These are phyloP conservation scores for Earliella scabrosa DNA, from an alignment of 1,284 basidiomycete genomes.

Conservation along the genomic window DNA sequence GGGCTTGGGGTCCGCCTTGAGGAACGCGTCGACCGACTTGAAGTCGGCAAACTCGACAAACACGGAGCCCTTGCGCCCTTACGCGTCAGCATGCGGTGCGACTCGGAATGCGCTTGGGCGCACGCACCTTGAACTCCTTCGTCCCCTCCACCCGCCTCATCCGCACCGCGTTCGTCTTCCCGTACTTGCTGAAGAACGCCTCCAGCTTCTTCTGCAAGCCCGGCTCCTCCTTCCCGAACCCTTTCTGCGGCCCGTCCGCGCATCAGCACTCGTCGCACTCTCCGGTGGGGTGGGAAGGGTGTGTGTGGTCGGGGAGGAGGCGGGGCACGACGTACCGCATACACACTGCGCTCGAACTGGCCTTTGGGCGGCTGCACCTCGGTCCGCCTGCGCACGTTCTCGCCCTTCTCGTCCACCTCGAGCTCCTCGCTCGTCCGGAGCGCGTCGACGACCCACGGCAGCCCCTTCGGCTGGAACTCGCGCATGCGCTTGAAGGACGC, in stretches of 20 bases:
- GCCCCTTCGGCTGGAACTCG: slow-evolving; percentile 64
- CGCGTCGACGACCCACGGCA: slow-evolving; percentile 69
- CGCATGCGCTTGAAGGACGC: slow-evolving; percentile 97
- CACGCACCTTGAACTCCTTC: slow-evolving; percentile 82
- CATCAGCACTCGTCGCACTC: not conserved
- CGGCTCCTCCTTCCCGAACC: slow-evolving; percentile 80
- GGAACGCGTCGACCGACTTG: slow-evolving; percentile 74
- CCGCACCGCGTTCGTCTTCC: slow-evolving; percentile 84
- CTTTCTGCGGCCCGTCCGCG: slow-evolving; percentile 64
- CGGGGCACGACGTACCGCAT: slow-evolving; percentile 69
- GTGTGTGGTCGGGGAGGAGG: too few relatives aligned
- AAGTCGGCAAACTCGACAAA: slow-evolving; percentile 90
- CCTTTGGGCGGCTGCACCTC: slow-evolving; percentile 77
- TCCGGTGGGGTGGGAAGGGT: too few relatives aligned
- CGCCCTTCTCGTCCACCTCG: slow-evolving; percentile 77
- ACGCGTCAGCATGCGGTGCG: not conserved
- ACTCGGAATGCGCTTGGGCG: not conserved
- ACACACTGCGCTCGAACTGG: slow-evolving; percentile 80
- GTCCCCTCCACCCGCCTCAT: slow-evolving; percentile 78
- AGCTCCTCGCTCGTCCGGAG: slow-evolving; percentile 70
- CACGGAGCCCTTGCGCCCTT: slow-evolving; percentile 84
- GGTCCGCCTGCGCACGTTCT: slow-evolving; percentile 74
- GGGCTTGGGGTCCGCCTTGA: slow-evolving; percentile 81
- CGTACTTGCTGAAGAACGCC: slow-evolving; percentile 82
- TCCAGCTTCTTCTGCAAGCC: slow-evolving; percentile 82